A percentile compares a stretch with the other conserved stretches of the same genome.
These are phyloP conservation scores for Vaccinium vitisidaea DNA, from an alignment of 148 eudicot species.

Conservation along the genomic window DNA sequence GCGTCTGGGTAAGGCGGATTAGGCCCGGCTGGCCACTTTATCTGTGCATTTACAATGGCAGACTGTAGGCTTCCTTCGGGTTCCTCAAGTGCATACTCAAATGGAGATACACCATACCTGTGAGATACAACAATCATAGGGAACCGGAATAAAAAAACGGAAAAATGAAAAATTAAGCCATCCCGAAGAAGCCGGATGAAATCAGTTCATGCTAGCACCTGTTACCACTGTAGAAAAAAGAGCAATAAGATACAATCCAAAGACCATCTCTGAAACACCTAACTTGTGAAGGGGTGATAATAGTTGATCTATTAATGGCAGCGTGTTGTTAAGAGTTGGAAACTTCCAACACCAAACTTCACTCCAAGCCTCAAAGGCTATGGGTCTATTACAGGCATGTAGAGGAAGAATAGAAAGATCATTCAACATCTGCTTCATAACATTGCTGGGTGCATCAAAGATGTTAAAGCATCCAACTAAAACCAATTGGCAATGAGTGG, in stretches of 20 bases:
- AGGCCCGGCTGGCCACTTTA: conserved; percentile 89
- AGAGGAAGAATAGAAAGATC: too few species aligned
- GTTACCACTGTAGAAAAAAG: not conserved
- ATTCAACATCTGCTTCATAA: too few species aligned
- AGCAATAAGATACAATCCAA: not conserved
- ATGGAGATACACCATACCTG: conserved; percentile 96
- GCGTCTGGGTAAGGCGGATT: conserved; percentile 81
- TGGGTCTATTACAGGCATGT: too few species aligned
- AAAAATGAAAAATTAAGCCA: not conserved
- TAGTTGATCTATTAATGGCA: not conserved
- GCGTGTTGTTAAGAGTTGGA: too few species aligned
- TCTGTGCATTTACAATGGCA: conserved; percentile 82
- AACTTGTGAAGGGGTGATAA: not conserved
- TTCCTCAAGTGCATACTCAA: conserved; percentile 91
- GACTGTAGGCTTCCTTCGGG: conserved; percentile 93
- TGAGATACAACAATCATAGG: conserved; percentile 8
- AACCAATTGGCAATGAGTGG: too few species aligned
- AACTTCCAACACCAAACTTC: too few species aligned
- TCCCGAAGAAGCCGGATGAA: not conserved
- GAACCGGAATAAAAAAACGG: not conserved
- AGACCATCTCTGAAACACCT: not conserved
- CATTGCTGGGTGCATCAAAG: too few species aligned
- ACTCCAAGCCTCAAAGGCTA: too few species aligned
- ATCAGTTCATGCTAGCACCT: not conserved
- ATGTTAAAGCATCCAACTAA: too few species aligned